Base-by-base conservation (phyloP, 2,329 filamentous ascomycete genomes). In the Botrytis deweyae region DNA sequence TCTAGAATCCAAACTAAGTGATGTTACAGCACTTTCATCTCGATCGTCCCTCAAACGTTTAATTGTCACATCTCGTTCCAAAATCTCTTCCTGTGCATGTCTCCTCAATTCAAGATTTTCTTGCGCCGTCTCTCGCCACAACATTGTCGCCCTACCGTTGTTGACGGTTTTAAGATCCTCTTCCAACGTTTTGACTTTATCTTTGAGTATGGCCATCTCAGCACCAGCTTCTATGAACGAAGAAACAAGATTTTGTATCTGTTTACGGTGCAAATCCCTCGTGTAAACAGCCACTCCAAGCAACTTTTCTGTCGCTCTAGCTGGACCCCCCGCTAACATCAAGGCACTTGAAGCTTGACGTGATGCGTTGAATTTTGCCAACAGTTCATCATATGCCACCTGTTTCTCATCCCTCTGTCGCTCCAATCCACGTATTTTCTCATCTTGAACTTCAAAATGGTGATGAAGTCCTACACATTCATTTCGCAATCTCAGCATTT, bases 241-340 rank as follows among this genome's bases (percentile, higher is more conserved):
- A 52, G 59, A 29, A 12, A 46, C 52, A 16, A 66, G 38, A 36
- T 8, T 66, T 10, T 36, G 44, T 12, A 55, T 67, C 22, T 67
- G 44, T 72, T n/a, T 18, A 7, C 38, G 62, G 29, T 72, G 62
- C n/a, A 36, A 46, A 38, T 72, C 70, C 16, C 20, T 64, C n/a
- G 70, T 33, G 20, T 44, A 44, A 36, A 25, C 20, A 33, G 49
- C 29, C 49, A 40, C 63, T 8, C 46, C 3, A 20, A 64, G 49
- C 20, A 68, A 44, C 67, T 25, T 72, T 36, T 68, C 63, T 22
- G 58, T 36, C 42, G 33, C n/a, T 44, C 42, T 67, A 18, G 36
- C 66, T 42, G 66, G 18, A 3, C 66, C 66, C 16, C 66, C 49
- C 8, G 66, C 25, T 25, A 68, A 58, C 7, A 18, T 55, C 10